A percentile compares a stretch with the other conserved stretches of the same genome.
Conservation (phyloP, 2,329 filamentous ascomycete species). For the Sarocladium brachiariae region DNA sequence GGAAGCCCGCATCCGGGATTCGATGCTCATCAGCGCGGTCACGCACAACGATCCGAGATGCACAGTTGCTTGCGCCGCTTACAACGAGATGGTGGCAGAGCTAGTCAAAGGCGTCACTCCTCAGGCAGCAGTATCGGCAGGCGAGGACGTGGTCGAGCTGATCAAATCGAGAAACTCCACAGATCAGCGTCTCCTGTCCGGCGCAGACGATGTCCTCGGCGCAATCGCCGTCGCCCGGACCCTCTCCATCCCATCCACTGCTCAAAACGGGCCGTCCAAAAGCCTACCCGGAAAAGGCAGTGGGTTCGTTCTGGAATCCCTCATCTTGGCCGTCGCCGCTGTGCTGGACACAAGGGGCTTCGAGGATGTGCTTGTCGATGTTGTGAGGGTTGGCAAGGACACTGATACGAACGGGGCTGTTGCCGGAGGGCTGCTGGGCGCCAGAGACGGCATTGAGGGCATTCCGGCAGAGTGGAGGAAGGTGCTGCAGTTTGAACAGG, state of each 20-base stretch:
- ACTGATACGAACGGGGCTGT: slow-evolving; percentile 41
- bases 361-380: slow-evolving; percentile 38
- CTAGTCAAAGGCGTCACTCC: slow-evolving; percentile 22
- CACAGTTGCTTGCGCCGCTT: slow-evolving; percentile 29
- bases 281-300: slow-evolving; percentile 21
- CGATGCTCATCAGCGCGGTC: slow-evolving; percentile 29
- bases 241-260: slow-evolving; percentile 22
- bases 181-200: background rate
- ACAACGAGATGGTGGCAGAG: slow-evolving; percentile 30
- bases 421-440: slow-evolving; percentile 38
- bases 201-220: slow-evolving; percentile 14
- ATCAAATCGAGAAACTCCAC: slow-evolving; percentile 11
- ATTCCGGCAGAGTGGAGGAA: slow-evolving; percentile 35
- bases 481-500: slow-evolving; percentile 31
- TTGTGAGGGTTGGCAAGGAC: slow-evolving; percentile 36
- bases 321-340: slow-evolving; percentile 34
- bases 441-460: slow-evolving; percentile 33
- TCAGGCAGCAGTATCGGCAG: slow-evolving; percentile 23
- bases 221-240: slow-evolving; percentile 23
- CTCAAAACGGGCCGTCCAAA: slow-evolving; percentile 21
- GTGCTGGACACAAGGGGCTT: slow-evolving; percentile 30
- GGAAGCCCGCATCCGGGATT: slow-evolving; percentile 18
- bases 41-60: slow-evolving; percentile 32
- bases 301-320: slow-evolving; percentile 37
- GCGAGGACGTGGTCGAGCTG: slow-evolving; percentile 11